These are phyloP conservation scores for Deuterostichococcus epilithicus DNA, from an alignment of 139 green algal species.

Conservation along the genomic window DNA sequence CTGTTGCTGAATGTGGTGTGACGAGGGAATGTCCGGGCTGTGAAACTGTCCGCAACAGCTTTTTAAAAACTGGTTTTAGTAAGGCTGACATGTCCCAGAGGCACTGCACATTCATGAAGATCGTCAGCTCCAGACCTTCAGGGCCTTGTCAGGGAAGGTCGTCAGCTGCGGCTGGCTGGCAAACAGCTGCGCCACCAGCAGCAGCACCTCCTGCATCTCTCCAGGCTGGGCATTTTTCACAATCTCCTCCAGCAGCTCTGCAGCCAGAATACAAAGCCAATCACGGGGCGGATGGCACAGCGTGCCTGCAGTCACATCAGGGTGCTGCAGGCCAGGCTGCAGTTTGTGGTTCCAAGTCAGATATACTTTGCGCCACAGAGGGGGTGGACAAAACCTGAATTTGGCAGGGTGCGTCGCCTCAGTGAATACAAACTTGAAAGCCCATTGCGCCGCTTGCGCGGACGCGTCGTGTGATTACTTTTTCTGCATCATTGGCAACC, in stretches of 20 bases:
- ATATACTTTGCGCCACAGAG: neutral
- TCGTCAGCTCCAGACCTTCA: slow-evolving; percentile 37
- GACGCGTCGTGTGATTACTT: slow-evolving; percentile 1
- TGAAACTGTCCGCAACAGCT: no score
- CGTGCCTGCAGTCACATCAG: no score
- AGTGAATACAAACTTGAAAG: slow-evolving; percentile 84
- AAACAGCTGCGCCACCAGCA: slow-evolving; percentile 60
- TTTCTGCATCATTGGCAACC: slow-evolving; percentile 25
- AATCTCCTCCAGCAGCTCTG: slow-evolving; percentile 47
- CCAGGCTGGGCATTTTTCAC: slow-evolving; percentile 15
- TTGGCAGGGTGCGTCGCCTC: slow-evolving; percentile 31
- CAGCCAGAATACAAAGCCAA: neutral
- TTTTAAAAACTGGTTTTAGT: no score
- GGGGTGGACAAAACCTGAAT: no score
- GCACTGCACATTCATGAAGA: neutral
- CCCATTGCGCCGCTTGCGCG: slow-evolving; percentile 2
- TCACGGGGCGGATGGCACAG: no score
- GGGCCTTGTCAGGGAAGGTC: slow-evolving; percentile 34
- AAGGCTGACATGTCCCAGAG: no score
- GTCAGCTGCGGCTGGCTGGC: slow-evolving; percentile 50
- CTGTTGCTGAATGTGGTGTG: no score
- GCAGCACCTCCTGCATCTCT: slow-evolving; percentile 25
- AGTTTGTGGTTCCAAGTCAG: no score
- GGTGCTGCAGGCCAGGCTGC: no score
- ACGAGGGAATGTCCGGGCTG: no score